A percentile compares a stretch with the other conserved stretches of the same genome.
These are phyloP conservation scores for Pseudofabraea citricarpa DNA, from an alignment of 2,329 filamentous ascomycete species.

Conservation along the genomic window DNA sequence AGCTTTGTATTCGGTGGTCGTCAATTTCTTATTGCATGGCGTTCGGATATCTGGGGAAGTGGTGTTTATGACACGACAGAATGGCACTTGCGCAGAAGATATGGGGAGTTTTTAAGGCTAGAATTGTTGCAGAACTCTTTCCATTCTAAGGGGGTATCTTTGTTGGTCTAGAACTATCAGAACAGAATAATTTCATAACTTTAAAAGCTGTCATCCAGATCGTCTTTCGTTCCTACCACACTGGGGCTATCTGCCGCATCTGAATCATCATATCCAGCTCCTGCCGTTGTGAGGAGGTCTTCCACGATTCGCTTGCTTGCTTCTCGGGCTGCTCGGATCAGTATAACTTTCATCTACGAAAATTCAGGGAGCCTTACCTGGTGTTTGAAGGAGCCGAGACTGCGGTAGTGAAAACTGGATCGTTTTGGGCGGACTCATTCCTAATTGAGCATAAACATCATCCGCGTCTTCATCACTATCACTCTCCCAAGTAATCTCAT, in stretches of 20 bases:
- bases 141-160: not conserved
- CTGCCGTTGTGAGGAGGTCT: constrained; percentile 72
- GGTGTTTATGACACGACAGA: too few relatives aligned
- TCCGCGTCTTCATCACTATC: constrained; percentile 55
- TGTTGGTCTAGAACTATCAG: not conserved
- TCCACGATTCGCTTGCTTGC: constrained; percentile 79
- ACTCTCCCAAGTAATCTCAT: constrained; percentile 68
- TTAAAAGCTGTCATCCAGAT: constrained; percentile 59
- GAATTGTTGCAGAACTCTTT: too few relatives aligned
- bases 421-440: constrained; percentile 88
- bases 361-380: constrained; percentile 47
- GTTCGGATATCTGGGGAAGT: constrained; percentile 2
- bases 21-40: too few relatives aligned
- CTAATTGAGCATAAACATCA: constrained; percentile 53
- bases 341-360: not conserved
- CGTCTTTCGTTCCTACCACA: constrained; percentile 59
- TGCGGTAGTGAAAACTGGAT: constrained; percentile 80
- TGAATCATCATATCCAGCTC: constrained; percentile 59
- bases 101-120: too few relatives aligned
- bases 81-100: too few relatives aligned
- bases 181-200: constrained; percentile 10
- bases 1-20: too few relatives aligned
- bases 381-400: constrained; percentile 74
- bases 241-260: constrained; percentile 51
- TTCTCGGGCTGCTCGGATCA: constrained; percentile 73